Evolutionary conservation across 2,329 filamentous ascomycete genomes (phyloP), one percentile per base, ranked within the genome.

Genomic region (Penicillium rolfsii): DNA sequence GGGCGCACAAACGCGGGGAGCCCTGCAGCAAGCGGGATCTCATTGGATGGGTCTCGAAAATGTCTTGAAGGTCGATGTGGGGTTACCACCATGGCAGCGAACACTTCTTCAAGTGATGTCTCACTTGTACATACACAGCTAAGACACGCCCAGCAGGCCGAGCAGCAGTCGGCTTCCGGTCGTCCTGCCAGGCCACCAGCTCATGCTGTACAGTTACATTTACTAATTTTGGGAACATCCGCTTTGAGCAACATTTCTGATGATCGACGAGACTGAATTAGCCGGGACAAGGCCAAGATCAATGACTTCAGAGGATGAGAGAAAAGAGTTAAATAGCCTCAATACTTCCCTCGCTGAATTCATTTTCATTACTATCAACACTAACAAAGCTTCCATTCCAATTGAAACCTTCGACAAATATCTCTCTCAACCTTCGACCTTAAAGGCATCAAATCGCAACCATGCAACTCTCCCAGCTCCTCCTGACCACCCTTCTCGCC

Each of bases 401-500:
- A 28, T 14, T 30, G n/a, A 28, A 16, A 22, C 35, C 33, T 30
- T n/a, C 22, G 19, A 40, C 35, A n/a, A 54, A 5, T 22, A 19
- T 26, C 24, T 24, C 35, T 16, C 24, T 24, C 35, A 11, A n/a
- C 57, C 22, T 30, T 57, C 2, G 14, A 46, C 43, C 43, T 26
- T 28, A 6, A 22, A 40, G 14, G n/a, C 53, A 50, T 36, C 33
- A 43, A 52, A 66, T 70, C 63, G 57, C 63, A 67, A 80, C 52
- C 38, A 82, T 82, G 80, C 78, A 81, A 69, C 71, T 82, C 75
- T 76, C 78, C 64, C 73, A 73, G 67, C 66, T 77, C 60, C 69
- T 80, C 65, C 57, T 79, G 33, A 64, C 73, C 14, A 57, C 63
- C 67, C 64, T 77, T 68, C 49, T 77, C 63, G 68, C 78, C 68